phyloP scores from a whole-genome alignment of 805 yeast genomes.

The Starmerella floris region DNA sequence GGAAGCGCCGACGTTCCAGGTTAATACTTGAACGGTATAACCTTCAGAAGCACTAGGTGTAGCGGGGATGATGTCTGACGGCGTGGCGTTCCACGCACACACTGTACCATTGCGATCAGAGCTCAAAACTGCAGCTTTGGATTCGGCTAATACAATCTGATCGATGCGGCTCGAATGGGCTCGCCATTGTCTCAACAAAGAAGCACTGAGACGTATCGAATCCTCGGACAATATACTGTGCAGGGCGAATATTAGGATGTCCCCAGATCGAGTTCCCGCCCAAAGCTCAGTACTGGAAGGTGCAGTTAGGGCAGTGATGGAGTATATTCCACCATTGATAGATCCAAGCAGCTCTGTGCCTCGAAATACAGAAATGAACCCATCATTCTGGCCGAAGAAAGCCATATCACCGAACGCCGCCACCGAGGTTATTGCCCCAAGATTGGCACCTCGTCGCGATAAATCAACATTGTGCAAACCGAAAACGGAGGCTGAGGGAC shows the following conservation, averaged over 20 bases:
- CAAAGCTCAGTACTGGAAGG: constrained; percentile 23
- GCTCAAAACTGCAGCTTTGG: constrained; percentile 9
- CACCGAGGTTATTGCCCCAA: constrained; percentile 15
- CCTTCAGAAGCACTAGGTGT: constrained; percentile 15
- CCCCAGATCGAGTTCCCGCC: constrained; percentile 31
- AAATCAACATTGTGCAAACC: constrained; percentile 16
- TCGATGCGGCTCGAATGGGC: constrained; percentile 27
- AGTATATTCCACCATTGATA: constrained; percentile 26
- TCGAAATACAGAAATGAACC: constrained; percentile 27
- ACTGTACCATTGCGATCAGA: constrained; percentile 9
- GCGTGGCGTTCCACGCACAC: constrained; percentile 20
- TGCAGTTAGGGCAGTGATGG: constrained; percentile 23
- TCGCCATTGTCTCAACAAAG: constrained; percentile 28
- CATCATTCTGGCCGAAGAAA: constrained; percentile 32
- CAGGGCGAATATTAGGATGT: constrained; percentile 27
- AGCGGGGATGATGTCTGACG: constrained; percentile 19
- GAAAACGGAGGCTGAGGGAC: constrained; percentile 17
- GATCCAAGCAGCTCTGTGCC: constrained; percentile 20
- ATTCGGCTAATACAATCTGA: constrained; percentile 12
- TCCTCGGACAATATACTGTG: not conserved
- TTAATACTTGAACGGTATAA: constrained; percentile 25
- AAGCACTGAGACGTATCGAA: constrained; percentile 23
- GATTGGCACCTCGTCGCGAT: constrained; percentile 10
- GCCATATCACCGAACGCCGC: constrained; percentile 23
- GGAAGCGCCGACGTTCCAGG: constrained; percentile 34